Conservation (phyloP, 352 stramenopile species). For the Plasmopara halstedii region DNA sequence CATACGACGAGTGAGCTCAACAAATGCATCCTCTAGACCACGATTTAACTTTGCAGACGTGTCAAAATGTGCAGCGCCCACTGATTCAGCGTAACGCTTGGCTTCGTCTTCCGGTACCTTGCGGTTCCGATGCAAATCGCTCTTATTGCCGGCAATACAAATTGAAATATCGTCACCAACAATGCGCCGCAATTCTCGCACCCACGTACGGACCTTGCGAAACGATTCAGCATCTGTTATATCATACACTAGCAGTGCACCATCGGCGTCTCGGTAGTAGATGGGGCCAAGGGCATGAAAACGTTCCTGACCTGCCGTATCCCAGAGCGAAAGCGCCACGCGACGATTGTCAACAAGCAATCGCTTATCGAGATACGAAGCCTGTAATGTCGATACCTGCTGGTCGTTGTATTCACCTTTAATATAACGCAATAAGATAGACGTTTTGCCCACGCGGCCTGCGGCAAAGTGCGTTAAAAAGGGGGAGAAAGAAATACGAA, state of each 20-base stretch:
- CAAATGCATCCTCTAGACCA: conserved; percentile 88
- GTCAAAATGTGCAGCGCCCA: conserved; percentile 84
- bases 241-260: conserved; percentile 88
- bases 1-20: conserved; percentile 84
- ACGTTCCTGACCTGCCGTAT: conserved; percentile 83
- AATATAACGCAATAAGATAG: conserved; percentile 91
- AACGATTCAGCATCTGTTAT: conserved; percentile 91
- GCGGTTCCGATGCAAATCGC: conserved; percentile 83
- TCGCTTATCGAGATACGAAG: conserved; percentile 90
- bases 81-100: conserved; percentile 73
- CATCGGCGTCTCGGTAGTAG: conserved; percentile 88
- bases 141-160: conserved; percentile 90
- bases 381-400: conserved; percentile 89
- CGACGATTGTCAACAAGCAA: conserved; percentile 77
- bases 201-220: conserved; percentile 88
- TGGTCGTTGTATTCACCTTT: conserved; percentile 90
- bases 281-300: conserved; percentile 84
- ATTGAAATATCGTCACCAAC: conserved; percentile 89
- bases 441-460: conserved; percentile 93
- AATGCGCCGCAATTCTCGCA: conserved; percentile 87
- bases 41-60: conserved; percentile 91
- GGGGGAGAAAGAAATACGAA: not conserved
- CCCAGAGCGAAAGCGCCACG: conserved; percentile 81
- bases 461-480: conserved; percentile 4
- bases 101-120: conserved; percentile 85